Conservation (phyloP, 108 stramenopile genomes). For the Stephanodiscus triporus region DNA sequence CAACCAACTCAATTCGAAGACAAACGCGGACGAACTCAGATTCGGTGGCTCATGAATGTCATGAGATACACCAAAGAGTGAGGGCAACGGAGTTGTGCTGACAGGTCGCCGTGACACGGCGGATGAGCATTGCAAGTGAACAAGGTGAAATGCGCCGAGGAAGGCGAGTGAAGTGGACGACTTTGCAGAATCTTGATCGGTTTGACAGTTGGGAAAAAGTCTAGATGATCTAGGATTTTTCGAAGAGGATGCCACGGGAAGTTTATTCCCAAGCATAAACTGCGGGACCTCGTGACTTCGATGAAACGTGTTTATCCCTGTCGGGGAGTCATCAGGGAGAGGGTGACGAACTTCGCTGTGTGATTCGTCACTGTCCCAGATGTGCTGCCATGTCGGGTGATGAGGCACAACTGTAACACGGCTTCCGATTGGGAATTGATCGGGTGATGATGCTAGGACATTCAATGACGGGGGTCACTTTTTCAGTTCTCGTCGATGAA, state of each 20-base stretch:
- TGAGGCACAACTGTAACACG: too few species aligned
- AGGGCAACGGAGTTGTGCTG: background rate
- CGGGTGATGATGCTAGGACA: too few species aligned
- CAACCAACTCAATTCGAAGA: background rate
- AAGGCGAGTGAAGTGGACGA: slow-evolving; percentile 5
- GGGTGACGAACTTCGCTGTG: too few species aligned
- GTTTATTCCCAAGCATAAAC: background rate
- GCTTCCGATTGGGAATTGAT: too few species aligned
- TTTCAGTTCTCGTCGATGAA: background rate
- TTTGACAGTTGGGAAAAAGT: background rate
- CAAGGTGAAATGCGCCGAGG: background rate
- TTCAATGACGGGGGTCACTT: too few species aligned
- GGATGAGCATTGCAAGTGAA: background rate
- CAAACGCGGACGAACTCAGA: background rate
- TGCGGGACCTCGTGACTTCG: slow-evolving; percentile 1
- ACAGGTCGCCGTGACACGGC: background rate
- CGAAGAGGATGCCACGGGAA: background rate
- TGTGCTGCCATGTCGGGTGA: too few species aligned
- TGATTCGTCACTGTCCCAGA: too few species aligned
- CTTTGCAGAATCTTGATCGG: background rate
- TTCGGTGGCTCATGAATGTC: too few species aligned
- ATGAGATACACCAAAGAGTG: too few species aligned
- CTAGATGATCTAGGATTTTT: background rate
- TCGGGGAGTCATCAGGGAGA: slow-evolving; percentile 11
- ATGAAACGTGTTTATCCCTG: slow-evolving; percentile 9